Evolutionary conservation across 139 green algal genomes (phyloP).

Genomic region (Desmodesmus armatus): DNA sequence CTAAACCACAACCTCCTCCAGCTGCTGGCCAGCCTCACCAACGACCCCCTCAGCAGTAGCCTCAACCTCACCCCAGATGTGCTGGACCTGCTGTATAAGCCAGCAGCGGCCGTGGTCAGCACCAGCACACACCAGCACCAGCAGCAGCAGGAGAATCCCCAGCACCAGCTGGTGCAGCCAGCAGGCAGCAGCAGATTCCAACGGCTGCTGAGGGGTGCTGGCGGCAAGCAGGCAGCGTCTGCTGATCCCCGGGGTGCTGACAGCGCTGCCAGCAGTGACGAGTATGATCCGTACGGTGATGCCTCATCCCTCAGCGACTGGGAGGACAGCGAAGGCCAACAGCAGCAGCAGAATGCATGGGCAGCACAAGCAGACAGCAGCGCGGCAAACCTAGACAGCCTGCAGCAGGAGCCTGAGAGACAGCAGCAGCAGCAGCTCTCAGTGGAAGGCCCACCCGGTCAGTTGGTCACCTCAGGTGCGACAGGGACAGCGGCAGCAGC

Average conservation of each 20-base stretch:
- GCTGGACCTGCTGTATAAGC: constrained; percentile 4
- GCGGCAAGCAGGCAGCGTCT: not conserved
- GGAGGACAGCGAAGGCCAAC: not conserved
- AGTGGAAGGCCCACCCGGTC: too few species aligned
- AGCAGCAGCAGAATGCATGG: not conserved
- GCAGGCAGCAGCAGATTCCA: not conserved
- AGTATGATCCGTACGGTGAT: constrained; percentile 30
- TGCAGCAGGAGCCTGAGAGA: too few species aligned
- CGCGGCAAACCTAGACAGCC: not conserved
- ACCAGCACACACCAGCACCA: not conserved
- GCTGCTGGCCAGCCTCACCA: constrained; percentile 39
- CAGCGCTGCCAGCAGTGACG: not conserved
- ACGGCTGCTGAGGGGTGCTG: not conserved
- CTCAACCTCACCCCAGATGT: constrained; percentile 16
- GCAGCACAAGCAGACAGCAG: not conserved
- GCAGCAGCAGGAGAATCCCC: not conserved
- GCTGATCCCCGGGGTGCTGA: too few species aligned
- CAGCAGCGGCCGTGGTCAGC: not conserved
- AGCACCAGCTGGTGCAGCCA: constrained; percentile 9
- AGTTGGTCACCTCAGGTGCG: too few species aligned
- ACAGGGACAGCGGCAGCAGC: constrained; percentile 15
- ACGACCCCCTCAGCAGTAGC: not conserved
- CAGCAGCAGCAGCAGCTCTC: not conserved
- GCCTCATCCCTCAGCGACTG: constrained; percentile 4
- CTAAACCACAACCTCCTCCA: constrained; percentile 29